Evolutionary conservation across 129 eudicot species (phyloP).

Genomic region (Chrysanthemum lavandulifolium): DNA sequence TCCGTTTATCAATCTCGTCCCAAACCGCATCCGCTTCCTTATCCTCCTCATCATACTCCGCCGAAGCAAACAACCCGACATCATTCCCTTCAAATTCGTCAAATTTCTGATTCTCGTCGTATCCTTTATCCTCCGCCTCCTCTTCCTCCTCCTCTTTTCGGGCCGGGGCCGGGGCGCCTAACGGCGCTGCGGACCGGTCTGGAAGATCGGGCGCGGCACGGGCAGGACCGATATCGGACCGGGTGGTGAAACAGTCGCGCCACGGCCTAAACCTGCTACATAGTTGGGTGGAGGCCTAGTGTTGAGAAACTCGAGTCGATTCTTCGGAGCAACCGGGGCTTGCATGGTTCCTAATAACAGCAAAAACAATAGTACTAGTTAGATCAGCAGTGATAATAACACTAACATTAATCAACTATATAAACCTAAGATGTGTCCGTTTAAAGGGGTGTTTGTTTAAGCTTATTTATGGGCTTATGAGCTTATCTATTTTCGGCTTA

Average conservation of each 20-base stretch:
- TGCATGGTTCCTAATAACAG: slow-evolving; percentile 63
- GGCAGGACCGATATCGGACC: slow-evolving; percentile 97
- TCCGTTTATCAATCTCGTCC: slow-evolving; percentile 82
- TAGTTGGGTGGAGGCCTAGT: slow-evolving; percentile 83
- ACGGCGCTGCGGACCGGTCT: slow-evolving; percentile 57
- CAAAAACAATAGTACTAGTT: background rate
- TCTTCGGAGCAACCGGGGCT: slow-evolving; percentile 65
- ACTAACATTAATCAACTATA: no score
- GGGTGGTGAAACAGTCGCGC: slow-evolving; percentile 93
- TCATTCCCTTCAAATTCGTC: slow-evolving; percentile 98
- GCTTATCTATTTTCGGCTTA: no score
- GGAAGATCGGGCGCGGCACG: slow-evolving; percentile 95
- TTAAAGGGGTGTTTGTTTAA: no score
- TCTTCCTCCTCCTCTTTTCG: slow-evolving; percentile 65
- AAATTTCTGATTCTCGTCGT: slow-evolving; percentile 90
- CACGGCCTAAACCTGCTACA: slow-evolving; percentile 96
- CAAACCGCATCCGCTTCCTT: slow-evolving; percentile 89
- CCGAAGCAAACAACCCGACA: slow-evolving; percentile 89
- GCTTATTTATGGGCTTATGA: no score
- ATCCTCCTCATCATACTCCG: slow-evolving; percentile 93
- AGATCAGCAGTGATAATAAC: no score
- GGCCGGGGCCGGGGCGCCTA: slow-evolving; percentile 44
- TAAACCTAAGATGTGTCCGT: no score
- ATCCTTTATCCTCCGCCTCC: slow-evolving; percentile 82
- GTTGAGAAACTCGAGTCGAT: slow-evolving; percentile 64